phyloP scores from a whole-genome alignment of 176 grass and related monocot species.

The Neostapfia colusana region DNA sequence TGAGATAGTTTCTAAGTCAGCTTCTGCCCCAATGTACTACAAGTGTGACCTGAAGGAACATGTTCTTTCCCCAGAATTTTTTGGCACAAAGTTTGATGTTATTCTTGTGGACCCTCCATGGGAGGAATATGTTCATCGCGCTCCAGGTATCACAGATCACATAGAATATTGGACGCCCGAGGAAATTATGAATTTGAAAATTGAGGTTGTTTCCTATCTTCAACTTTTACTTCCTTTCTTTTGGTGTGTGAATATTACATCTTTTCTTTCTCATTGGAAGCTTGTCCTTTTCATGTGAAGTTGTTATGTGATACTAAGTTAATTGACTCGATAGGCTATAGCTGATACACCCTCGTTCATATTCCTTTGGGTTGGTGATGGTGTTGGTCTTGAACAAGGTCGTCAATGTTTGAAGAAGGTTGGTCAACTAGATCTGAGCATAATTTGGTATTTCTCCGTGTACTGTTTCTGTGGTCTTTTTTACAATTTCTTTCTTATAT shows the following conservation, averaged over 20 bases:
- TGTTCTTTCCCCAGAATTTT: conserved; percentile 87
- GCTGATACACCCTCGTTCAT: conserved; percentile 85
- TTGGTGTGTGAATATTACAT: background rate
- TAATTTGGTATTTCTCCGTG: background rate
- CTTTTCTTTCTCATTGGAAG: background rate
- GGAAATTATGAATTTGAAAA: conserved; percentile 77
- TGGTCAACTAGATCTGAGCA: conserved; percentile 2
- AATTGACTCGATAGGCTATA: conserved; percentile 56
- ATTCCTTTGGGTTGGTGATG: conserved; percentile 92
- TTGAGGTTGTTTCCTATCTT: conserved; percentile 62
- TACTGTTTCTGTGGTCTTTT: conserved; percentile 2
- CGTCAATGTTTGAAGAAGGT: conserved; percentile 81
- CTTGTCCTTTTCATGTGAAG: conserved; percentile 19
- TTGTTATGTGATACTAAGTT: conserved; percentile 6
- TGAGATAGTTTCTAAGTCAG: conserved; percentile 80
- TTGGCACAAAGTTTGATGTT: conserved; percentile 95
- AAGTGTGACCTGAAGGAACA: conserved; percentile 80
- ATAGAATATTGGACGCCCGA: conserved; percentile 73
- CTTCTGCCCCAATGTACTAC: conserved; percentile 83
- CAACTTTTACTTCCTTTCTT: conserved; percentile 12
- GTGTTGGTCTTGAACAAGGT: conserved; percentile 76
- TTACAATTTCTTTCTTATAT: background rate
- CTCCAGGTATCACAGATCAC: conserved; percentile 90
- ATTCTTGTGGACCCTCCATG: conserved; percentile 99
- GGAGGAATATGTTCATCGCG: conserved; percentile 92